Evolutionary conservation across 2,329 filamentous ascomycete species (phyloP), one percentile per base, ranked within the genome.

Genomic region (Venturia carpophila): DNA sequence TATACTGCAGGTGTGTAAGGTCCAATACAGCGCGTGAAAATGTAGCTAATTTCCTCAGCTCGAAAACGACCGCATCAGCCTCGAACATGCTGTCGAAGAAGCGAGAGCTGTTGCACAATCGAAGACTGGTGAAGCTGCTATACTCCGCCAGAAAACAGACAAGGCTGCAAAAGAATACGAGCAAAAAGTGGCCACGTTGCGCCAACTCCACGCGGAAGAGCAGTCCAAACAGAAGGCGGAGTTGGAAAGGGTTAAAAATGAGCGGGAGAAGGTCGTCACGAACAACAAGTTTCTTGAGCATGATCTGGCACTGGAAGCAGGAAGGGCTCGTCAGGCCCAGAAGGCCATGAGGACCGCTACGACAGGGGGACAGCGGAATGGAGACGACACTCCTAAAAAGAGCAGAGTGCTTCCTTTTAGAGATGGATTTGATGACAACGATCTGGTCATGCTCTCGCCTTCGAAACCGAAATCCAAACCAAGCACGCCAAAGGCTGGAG

Each of bases 361-460:
- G 13, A 55, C 72, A 72, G 24, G 70, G 69, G 3, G 70, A 62
- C 41, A 24, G 21, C 47, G 70, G 4, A 76, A 74, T 47, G 76
- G 77, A 0, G 72, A 76, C 0, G 81, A 79, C 0, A 90, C 88
- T 0, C 87, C 87, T 2, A 89, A 82, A 71, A 87, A 84, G 72
- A 81, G 80, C 37, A 85, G 82, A 72, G 75, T 78, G 0, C 83
- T 83, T 75, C 79, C 82, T 1, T 78, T 89, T 62, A 83, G 88
- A 1, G 90, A 94, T 74, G 90, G 90, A 0, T 94, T 94, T 70
- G 89, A 92, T 67, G 85, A 90, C 67, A 80, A 82, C 65, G 83
- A 87, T 70, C 79, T 87, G 10, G 73, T 81, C 65, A 76, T 81
- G 67, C 72, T 79, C 0, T 86, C 84, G 2, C 84, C 84, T 19